A percentile compares a stretch with the other conserved stretches of the same genome.
Conservation (phyloP, 805 yeast genomes). For the Candida michaelii region DNA sequence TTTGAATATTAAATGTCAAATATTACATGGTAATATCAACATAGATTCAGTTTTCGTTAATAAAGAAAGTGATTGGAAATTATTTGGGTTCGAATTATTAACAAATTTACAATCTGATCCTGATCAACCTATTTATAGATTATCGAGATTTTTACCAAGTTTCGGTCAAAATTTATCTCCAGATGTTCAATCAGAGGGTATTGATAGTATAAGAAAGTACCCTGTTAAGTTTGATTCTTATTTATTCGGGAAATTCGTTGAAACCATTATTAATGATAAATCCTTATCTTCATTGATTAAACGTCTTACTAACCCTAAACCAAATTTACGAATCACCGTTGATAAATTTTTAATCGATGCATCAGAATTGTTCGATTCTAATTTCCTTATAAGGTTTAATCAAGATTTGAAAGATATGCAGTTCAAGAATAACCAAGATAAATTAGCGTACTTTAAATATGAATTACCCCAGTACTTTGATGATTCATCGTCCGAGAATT, state of each 20-base stretch:
- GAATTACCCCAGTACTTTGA: constrained; percentile 26
- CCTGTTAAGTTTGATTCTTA: constrained; percentile 62
- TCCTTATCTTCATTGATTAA: neutral
- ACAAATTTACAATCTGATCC: constrained; percentile 49
- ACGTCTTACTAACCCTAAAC: constrained; percentile 37
- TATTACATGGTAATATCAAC: constrained; percentile 65
- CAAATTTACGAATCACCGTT: constrained; percentile 33
- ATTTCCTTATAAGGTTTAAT: constrained; percentile 51
- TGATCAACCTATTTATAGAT: constrained; percentile 42
- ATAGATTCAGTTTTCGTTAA: constrained; percentile 61
- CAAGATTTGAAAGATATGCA: constrained; percentile 56
- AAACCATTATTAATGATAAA: constrained; percentile 4
- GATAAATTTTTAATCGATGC: constrained; percentile 28
- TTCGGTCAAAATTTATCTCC: constrained; percentile 40
- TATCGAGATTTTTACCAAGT: constrained; percentile 24
- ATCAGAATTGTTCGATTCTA: constrained; percentile 28
- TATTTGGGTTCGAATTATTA: constrained; percentile 77
- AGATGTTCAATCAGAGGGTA: constrained; percentile 48
- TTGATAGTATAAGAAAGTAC: constrained; percentile 34
- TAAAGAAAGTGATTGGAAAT: constrained; percentile 73
- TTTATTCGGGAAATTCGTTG: constrained; percentile 57
- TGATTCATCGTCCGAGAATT: neutral
- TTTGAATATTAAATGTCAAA: constrained; percentile 55
- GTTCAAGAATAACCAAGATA: constrained; percentile 53
- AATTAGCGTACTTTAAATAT: constrained; percentile 41